phyloP scores from a whole-genome alignment of 2,329 filamentous ascomycete species.

The Stemphylium lycopersici region DNA sequence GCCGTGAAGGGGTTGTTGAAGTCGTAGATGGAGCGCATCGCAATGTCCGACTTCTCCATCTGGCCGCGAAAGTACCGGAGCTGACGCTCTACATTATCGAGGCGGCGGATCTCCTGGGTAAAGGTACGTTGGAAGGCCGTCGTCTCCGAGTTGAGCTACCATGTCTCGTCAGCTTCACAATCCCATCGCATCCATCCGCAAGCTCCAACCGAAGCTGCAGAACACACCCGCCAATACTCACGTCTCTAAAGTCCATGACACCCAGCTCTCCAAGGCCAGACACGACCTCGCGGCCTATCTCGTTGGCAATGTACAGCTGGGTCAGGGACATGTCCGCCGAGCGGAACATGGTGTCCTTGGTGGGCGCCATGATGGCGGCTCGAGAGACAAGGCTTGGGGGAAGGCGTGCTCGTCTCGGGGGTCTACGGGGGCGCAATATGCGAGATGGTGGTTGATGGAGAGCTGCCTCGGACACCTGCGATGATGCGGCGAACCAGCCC shows the following conservation, averaged over 20 bases:
- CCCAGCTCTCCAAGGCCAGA: constrained; percentile 96
- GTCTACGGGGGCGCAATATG: constrained; percentile 24
- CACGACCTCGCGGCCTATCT: constrained; percentile 97
- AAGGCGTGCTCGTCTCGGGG: constrained; percentile 33
- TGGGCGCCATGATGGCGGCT: constrained; percentile 62
- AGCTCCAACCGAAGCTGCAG: constrained; percentile 21
- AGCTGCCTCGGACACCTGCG: constrained; percentile 33
- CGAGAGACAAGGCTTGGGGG: constrained; percentile 32
- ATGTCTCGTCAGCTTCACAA: constrained; percentile 31
- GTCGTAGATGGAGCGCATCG: constrained; percentile 87
- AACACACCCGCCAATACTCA: constrained; percentile 56
- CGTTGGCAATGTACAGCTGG: constrained; percentile 98
- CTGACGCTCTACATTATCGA: constrained; percentile 98
- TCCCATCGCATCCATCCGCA: constrained; percentile 24
- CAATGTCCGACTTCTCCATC: constrained; percentile 90
- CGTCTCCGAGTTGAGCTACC: constrained; percentile 86
- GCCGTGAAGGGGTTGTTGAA: constrained; percentile 86
- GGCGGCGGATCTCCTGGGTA: constrained; percentile 93
- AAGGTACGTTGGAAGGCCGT: constrained; percentile 97
- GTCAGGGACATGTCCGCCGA: constrained; percentile 99
- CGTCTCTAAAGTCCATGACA: constrained; percentile 95
- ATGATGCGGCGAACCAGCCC: constrained; percentile 30
- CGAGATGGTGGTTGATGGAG: constrained; percentile 38
- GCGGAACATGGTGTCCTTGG: constrained; percentile 94
- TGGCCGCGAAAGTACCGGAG: constrained; percentile 93